Percentiles rank a stretch among this genome's conserved stretches.
phyloP scores from a whole-genome alignment of 495 filamentous ascomycete species.

The Viridothelium virens region DNA sequence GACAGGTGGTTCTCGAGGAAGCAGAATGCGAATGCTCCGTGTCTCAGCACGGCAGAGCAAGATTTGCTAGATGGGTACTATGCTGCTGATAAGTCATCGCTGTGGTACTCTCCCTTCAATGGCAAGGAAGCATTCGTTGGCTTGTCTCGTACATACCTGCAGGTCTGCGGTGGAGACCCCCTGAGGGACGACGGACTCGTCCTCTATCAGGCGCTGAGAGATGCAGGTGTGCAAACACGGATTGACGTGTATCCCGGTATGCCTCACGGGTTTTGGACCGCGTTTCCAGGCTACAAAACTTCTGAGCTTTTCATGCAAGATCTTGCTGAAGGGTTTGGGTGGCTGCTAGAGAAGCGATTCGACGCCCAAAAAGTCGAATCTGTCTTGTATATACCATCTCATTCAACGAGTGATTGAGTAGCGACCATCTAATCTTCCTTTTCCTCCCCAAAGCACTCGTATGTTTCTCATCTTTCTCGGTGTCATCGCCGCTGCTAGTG shows the following conservation, averaged over 20 bases:
- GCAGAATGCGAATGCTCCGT: constrained; percentile 30
- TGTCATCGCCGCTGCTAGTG: too few relatives aligned
- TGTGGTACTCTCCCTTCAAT: background rate
- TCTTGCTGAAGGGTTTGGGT: constrained; percentile 20
- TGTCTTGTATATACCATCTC: background rate
- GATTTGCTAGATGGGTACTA: constrained; percentile 3
- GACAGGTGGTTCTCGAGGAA: constrained; percentile 30
- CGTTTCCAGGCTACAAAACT: constrained; percentile 19
- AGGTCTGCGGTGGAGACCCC: constrained; percentile 31
- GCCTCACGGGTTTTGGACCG: constrained; percentile 35
- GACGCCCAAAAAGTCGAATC: background rate
- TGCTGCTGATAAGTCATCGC: constrained; percentile 7
- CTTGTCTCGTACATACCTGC: constrained; percentile 37
- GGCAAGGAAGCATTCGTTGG: constrained; percentile 9
- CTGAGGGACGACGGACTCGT: constrained; percentile 29
- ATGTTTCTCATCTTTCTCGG: too few relatives aligned
- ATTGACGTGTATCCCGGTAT: constrained; percentile 38
- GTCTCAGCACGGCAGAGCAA: constrained; percentile 10
- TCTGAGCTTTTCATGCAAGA: constrained; percentile 18
- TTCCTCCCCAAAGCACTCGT: too few relatives aligned
- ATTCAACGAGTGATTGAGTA: background rate
- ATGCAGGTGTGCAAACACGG: constrained; percentile 30
- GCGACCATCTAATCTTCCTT: background rate
- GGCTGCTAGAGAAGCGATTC: constrained; percentile 18
- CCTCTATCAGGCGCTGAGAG: constrained; percentile 11